phyloP scores from a whole-genome alignment of 768 basidiomycete species.

The Naganishia vishniacii region DNA sequence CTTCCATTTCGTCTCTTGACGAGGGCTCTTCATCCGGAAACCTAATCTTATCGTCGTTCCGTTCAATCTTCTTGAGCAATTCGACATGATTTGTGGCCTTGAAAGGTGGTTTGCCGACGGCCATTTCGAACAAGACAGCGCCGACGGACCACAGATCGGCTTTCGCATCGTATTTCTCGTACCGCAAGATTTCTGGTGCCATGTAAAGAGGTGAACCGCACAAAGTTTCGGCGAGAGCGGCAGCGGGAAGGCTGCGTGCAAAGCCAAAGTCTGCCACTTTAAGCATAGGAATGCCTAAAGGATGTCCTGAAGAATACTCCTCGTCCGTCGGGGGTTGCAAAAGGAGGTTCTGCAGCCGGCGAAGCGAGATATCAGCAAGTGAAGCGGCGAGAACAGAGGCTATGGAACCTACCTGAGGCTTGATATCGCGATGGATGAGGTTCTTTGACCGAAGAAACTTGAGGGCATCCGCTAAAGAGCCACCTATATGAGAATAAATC shows the following conservation, averaged over 20 bases:
- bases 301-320: conserved; percentile 80
- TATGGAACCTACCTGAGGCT: conserved; percentile 61
- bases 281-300: conserved; percentile 83
- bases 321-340: conserved; percentile 73
- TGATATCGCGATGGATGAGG: conserved; percentile 94
- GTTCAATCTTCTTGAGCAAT: conserved; percentile 84
- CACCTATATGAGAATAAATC: too few relatives aligned
- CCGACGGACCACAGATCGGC: conserved; percentile 98
- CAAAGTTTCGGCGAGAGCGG: conserved; percentile 93
- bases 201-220: conserved; percentile 99
- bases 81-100: conserved; percentile 95
- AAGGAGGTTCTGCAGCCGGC: conserved; percentile 67
- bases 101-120: conserved; percentile 86
- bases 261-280: conserved; percentile 99
- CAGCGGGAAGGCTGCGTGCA: conserved; percentile 80
- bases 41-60: conserved; percentile 72
- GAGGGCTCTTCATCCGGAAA: conserved; percentile 84
- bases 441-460: conserved; percentile 83
- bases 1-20: conserved; percentile 48
- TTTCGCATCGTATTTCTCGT: conserved; percentile 96
- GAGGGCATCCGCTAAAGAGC: conserved; percentile 78
- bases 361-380: not conserved
- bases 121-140: conserved; percentile 92
- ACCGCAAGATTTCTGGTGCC: conserved; percentile 95
- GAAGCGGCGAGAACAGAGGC: not conserved